Base-by-base conservation (phyloP, 2,329 filamentous ascomycete genomes). In the Leptographium wingfieldii region DNA sequence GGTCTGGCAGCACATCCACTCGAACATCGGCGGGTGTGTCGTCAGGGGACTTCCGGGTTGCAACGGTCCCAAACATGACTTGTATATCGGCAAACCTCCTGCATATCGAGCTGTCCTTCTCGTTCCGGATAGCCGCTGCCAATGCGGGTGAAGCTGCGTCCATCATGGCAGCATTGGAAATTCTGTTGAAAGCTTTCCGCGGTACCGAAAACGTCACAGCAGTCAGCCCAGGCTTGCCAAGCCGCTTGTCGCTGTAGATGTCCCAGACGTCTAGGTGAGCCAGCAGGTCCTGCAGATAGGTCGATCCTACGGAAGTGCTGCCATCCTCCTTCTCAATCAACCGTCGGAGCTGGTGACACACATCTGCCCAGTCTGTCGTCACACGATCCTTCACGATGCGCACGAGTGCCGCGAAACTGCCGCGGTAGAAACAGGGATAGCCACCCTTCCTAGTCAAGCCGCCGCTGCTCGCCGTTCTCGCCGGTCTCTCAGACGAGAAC, bases 1-100 rank as follows among this genome's bases (percentile, higher is more conserved):
- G 40, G 19, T 43, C 40, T 19, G 40, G 40, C 40, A 43, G 40
- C 3, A 77, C 61, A 0, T 62, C 59, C 25, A 75, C 58, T 7
- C 65, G 60, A n/a, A 71, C 73, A 3, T 68, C 65, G n/a, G 72
- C 70, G 6, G 65, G 62, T 1, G 69, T 63, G 5, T 62, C 62
- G 5, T 65, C 35, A 0, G 71, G 70, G 40, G 40, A 43, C 3
- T 14, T 9, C 1, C 54, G 59, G 0, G 66, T 63, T 55, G 65
- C 65, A 14, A 75, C 59, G 0, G 66, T 68, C 16, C 76, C 77
- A 63, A 78, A 77, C 5, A 66, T 60, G 35, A 77, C 63, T 0
- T 79, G 76, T 14, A 75, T 67, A 59, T 73, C 69, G 3, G 69
- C 65, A 63, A 73, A 78, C 16, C 71, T 63, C 40, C 14, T 3